These are phyloP conservation scores for Teunomyces atbi DNA, from an alignment of 805 yeast species.

Conservation along the genomic window DNA sequence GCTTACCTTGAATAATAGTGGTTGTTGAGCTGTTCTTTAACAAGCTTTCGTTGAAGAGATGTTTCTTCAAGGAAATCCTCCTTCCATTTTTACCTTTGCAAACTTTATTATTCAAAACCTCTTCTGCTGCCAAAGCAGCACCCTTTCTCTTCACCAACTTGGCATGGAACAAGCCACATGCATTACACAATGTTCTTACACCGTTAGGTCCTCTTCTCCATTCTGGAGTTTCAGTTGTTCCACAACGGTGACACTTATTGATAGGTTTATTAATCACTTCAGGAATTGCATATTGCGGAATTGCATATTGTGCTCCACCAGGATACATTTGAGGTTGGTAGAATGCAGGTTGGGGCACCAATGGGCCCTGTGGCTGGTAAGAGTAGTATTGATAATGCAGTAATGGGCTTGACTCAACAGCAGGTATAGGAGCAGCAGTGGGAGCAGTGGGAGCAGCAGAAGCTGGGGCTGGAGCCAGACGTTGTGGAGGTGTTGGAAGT, in stretches of 20 bases:
- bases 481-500: slow-evolving; percentile 9
- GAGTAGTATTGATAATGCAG: slow-evolving; percentile 13
- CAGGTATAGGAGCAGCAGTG: slow-evolving; percentile 2
- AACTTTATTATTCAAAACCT: slow-evolving; percentile 42
- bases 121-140: slow-evolving; percentile 28
- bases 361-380: slow-evolving; percentile 6
- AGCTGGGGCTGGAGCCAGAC: slow-evolving; percentile 6
- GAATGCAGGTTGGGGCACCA: slow-evolving; percentile 8
- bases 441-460: slow-evolving; percentile 2
- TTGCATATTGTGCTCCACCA: slow-evolving; percentile 4
- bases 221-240: slow-evolving; percentile 46
- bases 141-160: slow-evolving; percentile 33
- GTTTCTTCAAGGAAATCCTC: slow-evolving; percentile 35
- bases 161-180: slow-evolving; percentile 45
- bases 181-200: slow-evolving; percentile 44
- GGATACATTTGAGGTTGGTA: slow-evolving; percentile 13
- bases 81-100: slow-evolving; percentile 45
- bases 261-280: slow-evolving; percentile 33
- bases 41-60: slow-evolving; percentile 14
- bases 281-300: slow-evolving; percentile 21
- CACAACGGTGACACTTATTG: slow-evolving; percentile 44
- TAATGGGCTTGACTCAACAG: slow-evolving; percentile 9
- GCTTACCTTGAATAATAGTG: background rate
- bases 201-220: slow-evolving; percentile 47
- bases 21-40: slow-evolving; percentile 5